phyloP scores from a whole-genome alignment of 2,329 filamentous ascomycete species.

The Sphaerulina musiva region DNA sequence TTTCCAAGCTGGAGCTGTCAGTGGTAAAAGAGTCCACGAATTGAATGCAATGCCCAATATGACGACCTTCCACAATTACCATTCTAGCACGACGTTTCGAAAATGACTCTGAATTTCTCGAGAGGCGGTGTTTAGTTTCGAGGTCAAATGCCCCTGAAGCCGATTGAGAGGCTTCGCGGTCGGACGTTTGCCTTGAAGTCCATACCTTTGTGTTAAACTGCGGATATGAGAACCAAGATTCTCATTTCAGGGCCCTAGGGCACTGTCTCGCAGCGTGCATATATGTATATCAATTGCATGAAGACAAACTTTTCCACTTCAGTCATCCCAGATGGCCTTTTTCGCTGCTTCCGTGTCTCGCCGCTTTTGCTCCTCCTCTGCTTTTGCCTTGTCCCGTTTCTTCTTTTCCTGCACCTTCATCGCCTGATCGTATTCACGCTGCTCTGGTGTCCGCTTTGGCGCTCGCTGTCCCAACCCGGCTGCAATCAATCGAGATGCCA shows the following conservation, averaged over 20 bases:
- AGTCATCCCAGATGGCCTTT: conserved; percentile 77
- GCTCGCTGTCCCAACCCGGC: conserved; percentile 75
- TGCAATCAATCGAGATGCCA: conserved; percentile 83
- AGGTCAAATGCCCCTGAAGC: too few species aligned
- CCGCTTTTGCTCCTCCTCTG: conserved; percentile 56
- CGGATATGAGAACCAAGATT: too few species aligned
- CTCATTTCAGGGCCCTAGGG: too few species aligned
- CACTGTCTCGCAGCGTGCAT: too few species aligned
- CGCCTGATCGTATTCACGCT: conserved; percentile 76
- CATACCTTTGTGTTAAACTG: too few species aligned
- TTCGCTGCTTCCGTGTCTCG: conserved; percentile 67
- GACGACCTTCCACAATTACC: neutral
- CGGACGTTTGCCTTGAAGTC: too few species aligned
- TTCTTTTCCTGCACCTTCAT: conserved; percentile 79
- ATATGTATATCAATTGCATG: too few species aligned
- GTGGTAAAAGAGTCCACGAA: neutral
- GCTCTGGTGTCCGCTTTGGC: conserved; percentile 78
- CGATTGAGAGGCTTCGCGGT: too few species aligned
- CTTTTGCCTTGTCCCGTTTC: conserved; percentile 64
- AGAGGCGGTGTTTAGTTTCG: too few species aligned
- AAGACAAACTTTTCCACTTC: conserved; percentile 10
- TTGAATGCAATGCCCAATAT: neutral
- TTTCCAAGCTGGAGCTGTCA: neutral
- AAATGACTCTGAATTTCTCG: too few species aligned
- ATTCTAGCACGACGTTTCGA: too few species aligned